Conservation (phyloP, 306 rosid genomes). For the Cucurbita argyrosperma region DNA sequence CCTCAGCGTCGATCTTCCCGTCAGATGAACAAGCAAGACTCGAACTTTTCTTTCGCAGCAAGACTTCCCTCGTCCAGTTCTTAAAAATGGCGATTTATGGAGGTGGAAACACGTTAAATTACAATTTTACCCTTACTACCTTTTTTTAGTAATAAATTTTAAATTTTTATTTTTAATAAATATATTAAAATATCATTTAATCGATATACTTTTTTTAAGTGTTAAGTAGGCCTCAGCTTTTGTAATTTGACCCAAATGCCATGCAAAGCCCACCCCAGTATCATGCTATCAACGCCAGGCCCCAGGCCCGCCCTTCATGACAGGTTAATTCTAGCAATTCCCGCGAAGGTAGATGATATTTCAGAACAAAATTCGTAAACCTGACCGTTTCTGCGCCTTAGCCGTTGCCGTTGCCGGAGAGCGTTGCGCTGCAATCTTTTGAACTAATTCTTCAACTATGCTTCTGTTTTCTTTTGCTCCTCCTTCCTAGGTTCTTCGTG, state of each 20-base stretch:
- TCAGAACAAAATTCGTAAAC: background rate
- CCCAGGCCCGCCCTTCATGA: background rate
- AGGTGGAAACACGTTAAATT: background rate
- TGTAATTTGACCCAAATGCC: background rate
- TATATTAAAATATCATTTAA: too few species aligned
- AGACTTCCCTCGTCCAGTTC: constrained; percentile 3
- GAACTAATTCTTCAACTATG: background rate
- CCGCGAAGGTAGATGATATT: background rate
- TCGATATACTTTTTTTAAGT: too few species aligned
- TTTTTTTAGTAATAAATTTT: too few species aligned
- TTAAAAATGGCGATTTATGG: background rate
- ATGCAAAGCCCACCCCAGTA: background rate
- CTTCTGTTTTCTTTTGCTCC: background rate
- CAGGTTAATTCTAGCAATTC: background rate
- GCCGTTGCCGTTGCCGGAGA: background rate
- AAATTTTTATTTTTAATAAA: too few species aligned
- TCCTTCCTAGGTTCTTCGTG: background rate
- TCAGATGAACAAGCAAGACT: background rate
- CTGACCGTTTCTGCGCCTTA: background rate
- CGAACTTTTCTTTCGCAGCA: background rate
- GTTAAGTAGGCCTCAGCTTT: too few species aligned
- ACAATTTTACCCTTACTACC: background rate
- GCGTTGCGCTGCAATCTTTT: background rate
- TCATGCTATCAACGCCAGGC: background rate
- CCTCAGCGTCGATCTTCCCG: background rate